Evolutionary conservation across 495 filamentous ascomycete species (phyloP), one percentile per base, ranked within the genome.

Genomic region (Haplographium delicatum): DNA sequence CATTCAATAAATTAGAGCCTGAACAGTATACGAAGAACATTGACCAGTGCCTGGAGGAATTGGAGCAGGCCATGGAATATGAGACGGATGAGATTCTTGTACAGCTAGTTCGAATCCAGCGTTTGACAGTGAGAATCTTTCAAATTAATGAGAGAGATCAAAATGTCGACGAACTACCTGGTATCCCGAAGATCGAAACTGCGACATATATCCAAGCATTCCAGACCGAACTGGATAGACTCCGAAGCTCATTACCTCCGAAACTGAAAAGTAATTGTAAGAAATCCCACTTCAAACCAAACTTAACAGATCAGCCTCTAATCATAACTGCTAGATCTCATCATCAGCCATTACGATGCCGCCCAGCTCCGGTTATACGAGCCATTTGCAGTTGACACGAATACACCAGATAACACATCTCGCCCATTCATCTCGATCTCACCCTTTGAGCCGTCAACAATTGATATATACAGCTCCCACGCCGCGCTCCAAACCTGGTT

Each of bases 401-500:
- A 50, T 4, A 47, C 60, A 28, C 49, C 67, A 25, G 56, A 60
- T 43, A 59, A 51, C 11, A 48, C 65, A 51, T 62, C 64, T 44
- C 59, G 60, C 35, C 63, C 65, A 0, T 47, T 69, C n/a, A 53
- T 63, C 8, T 65, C 63, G 25, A 51, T 66, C 38, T 59, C 56
- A 16, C 30, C 60, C 18, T 59, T 54, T 39, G 53, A 53, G 16
- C 54, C 59, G 31, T 59, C 64, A 35, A 55, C 57, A n/a, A 51
- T 62, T 37, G 66, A 69, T 46, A 54, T 62, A 18, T 64, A 62
- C 23, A 54, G 53, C 8, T 64, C 57, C 44, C 62, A 53, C 40
- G 49, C 54, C 34, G 62, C 62, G 16, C 57, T 72, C 25, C 62
- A 62, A 39, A 30, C 54, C 5, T 73, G 69, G 69, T 67, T 72